These are phyloP conservation scores for Ephemerocybe angulata DNA, from an alignment of 768 basidiomycete genomes.

Conservation along the genomic window DNA sequence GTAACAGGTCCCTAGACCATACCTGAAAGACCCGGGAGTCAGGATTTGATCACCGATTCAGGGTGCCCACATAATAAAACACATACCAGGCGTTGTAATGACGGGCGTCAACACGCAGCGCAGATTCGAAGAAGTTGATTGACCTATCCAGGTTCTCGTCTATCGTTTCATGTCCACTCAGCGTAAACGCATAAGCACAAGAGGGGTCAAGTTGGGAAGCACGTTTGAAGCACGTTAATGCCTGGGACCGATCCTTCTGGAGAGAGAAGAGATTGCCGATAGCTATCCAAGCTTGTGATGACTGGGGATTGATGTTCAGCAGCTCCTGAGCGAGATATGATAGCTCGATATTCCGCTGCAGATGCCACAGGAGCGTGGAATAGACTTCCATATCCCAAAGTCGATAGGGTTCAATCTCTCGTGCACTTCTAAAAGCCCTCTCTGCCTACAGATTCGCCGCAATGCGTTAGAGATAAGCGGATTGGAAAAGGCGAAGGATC, in stretches of 20 bases:
- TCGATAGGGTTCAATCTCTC: constrained; percentile 85
- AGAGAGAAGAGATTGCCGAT: constrained; percentile 94
- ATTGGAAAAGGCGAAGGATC: constrained; percentile 30
- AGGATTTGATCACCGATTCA: constrained; percentile 12
- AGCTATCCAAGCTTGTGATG: constrained; percentile 92
- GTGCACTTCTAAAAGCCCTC: constrained; percentile 79
- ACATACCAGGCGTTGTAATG: constrained; percentile 98
- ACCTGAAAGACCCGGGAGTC: constrained; percentile 53
- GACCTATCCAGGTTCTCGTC: constrained; percentile 95
- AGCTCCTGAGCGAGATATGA: constrained; percentile 93
- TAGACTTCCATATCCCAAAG: constrained; percentile 93
- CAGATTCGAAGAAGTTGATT: constrained; percentile 86
- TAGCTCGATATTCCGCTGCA: constrained; percentile 77
- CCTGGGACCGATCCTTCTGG: constrained; percentile 90
- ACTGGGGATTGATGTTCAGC: constrained; percentile 76
- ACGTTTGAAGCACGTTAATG: constrained; percentile 89
- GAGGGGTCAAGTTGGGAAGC: constrained; percentile 85
- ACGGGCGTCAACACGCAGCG: constrained; percentile 84
- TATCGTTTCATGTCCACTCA: constrained; percentile 95
- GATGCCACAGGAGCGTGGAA: constrained; percentile 94
- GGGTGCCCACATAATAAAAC: constrained; percentile 11
- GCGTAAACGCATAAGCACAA: constrained; percentile 93
- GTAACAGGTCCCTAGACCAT: constrained; percentile 97
- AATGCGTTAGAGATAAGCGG: constrained; percentile 26
- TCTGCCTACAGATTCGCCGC: constrained; percentile 59